phyloP scores from a whole-genome alignment of 1,284 basidiomycete genomes.

The Trichosporon ovoides region DNA sequence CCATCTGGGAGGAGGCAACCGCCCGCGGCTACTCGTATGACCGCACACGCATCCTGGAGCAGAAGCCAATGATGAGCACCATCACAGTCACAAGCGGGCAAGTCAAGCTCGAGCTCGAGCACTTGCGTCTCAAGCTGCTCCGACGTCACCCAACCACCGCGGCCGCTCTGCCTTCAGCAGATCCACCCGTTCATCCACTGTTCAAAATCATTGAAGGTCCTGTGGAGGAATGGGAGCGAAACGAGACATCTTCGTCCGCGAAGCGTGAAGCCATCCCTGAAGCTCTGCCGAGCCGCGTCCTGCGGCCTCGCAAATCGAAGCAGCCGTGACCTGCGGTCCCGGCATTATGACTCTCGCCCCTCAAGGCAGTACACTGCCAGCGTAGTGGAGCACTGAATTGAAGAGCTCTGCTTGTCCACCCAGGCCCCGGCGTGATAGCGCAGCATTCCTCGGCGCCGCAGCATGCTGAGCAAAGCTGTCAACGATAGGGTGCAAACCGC shows the following conservation, averaged over 20 bases:
- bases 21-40: slow-evolving; percentile 8
- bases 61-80: background rate
- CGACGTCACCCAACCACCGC: slow-evolving; percentile 1
- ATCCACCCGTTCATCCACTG: background rate
- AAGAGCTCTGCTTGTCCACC: too few relatives aligned
- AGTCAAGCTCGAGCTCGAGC: slow-evolving; percentile 8
- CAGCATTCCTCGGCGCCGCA: too few relatives aligned
- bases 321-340: too few relatives aligned
- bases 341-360: too few relatives aligned
- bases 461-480: too few relatives aligned
- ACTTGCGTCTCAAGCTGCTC: slow-evolving; percentile 1
- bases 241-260: background rate
- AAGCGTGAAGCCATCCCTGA: too few relatives aligned
- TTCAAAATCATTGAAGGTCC: slow-evolving; percentile 6
- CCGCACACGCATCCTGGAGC: background rate
- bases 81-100: slow-evolving; percentile 7
- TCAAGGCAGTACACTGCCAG: too few relatives aligned
- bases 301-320: too few relatives aligned
- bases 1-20: background rate
- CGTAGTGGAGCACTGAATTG: too few relatives aligned
- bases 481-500: too few relatives aligned
- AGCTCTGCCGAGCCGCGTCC: too few relatives aligned
- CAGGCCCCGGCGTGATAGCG: too few relatives aligned
- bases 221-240: slow-evolving; percentile 11
- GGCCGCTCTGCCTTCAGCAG: background rate